These are phyloP conservation scores for Nigrospora osmanthi DNA, from an alignment of 2,329 filamentous ascomycete genomes.

Conservation along the genomic window DNA sequence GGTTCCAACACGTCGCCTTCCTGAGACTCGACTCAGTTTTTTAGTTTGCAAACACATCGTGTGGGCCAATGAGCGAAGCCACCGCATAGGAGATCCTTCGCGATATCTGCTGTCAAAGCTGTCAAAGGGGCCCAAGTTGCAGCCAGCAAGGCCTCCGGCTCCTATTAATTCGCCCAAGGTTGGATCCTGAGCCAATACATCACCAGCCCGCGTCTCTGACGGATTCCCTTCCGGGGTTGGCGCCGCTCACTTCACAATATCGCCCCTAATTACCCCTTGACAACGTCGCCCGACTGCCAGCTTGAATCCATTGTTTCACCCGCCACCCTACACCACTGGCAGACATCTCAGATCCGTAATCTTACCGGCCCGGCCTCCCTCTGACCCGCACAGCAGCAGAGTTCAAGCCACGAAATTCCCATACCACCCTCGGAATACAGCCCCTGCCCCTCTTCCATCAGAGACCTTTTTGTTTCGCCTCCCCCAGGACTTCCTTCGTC, in stretches of 20 bases:
- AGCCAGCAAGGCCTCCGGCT: conserved; percentile 17
- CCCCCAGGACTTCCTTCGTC: conserved; percentile 9
- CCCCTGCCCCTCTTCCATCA: background rate
- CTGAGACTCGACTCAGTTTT: conserved; percentile 25
- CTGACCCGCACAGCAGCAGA: background rate
- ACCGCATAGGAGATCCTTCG: conserved; percentile 12
- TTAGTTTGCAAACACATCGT: conserved; percentile 20
- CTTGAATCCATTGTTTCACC: conserved; percentile 7
- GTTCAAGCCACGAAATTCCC: background rate
- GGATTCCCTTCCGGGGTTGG: background rate
- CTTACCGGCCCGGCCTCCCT: background rate
- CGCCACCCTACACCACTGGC: conserved; percentile 3
- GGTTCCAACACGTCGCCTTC: conserved; percentile 20
- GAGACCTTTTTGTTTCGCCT: conserved; percentile 2
- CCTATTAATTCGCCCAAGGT: conserved; percentile 19
- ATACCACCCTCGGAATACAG: too few relatives aligned
- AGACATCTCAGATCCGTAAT: background rate
- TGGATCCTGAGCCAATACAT: background rate
- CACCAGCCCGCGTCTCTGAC: background rate
- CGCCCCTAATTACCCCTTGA: background rate
- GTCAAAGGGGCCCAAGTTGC: conserved; percentile 8
- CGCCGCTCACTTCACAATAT: background rate
- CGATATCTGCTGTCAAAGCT: conserved; percentile 20
- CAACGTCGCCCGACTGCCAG: conserved; percentile 2
- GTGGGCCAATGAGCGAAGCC: conserved; percentile 19